Base-by-base conservation (phyloP, 2,329 filamentous ascomycete genomes). In the Aspergillus pseudoterreus region DNA sequence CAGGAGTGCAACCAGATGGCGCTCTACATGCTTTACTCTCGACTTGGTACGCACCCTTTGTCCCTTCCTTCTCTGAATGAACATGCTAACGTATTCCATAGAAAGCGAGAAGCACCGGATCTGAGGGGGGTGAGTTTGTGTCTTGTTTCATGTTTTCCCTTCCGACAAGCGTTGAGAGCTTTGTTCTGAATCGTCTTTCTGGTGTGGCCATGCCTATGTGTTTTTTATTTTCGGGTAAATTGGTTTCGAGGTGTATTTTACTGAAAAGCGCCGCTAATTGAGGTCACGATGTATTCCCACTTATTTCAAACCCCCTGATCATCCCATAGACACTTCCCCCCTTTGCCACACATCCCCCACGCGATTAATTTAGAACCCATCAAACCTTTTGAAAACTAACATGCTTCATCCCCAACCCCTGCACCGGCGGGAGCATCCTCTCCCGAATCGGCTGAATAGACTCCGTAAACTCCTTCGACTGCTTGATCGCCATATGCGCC, bases 1-100 rank as follows among this genome's bases (percentile, higher is more conserved):
- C 91, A 95, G 64, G 94, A 99, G 75, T 96, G 91, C 79, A 99
- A 99, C 76, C 90, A 96, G 67, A 97, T 99, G 92, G 94, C 94
- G n/a, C 77, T 99, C 50, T 99, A 97, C 76, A 96, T 99, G 92
- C 83, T 99, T 50, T 99, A 99, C 75, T 95, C 90, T 54, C 85
- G 94, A 80, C 87, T 99, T 71, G 94, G 94, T 96, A 75, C 51
- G 61, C 10, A 11, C 27, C 8, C 27, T 4, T 30, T 64, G 9
- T 38, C 47, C 15, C 17, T 10, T 9, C 42, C 19, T 6, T 21
- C 15, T 12, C 15, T 15, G 35, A 38, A 48, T 35, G 4, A 36
- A 6, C 9, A 10, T 33, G 43, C 43, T 55, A 39, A 56, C 57
- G 57, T 51, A 53, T 51, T 17, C 8, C 42, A 50, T 69, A 90